Evolutionary conservation across 345 rosid genomes (phyloP), one percentile per base, ranked within the genome.

Genomic region (Capsella bursapastoris): DNA sequence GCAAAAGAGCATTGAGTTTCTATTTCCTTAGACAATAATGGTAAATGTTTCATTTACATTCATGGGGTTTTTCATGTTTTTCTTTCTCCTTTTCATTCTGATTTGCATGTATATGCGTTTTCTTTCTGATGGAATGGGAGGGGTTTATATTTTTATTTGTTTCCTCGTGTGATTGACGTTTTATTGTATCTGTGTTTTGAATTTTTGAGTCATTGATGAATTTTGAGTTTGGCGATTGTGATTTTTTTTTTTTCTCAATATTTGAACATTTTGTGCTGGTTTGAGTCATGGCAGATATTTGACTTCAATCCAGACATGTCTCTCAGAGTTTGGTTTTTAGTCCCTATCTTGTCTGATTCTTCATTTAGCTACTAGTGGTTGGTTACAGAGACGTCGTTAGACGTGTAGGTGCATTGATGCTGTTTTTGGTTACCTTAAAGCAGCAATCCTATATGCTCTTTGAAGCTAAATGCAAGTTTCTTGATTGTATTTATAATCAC

Each of bases 21-120:
- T 75, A 7, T 59, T 32, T 60, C 72, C 68, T 60, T 63, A 53
- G 53, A 62, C 79, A 70, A 22, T 43, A 28, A 76, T 76, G 80
- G 80, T 76, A 70, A 55, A 6, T 22, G 34, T 48, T 74, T 66
- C 35, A 4, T 37, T 11, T 41, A 3, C 44, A 44, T 61, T 65
- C 64, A 68, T 60, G 79, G 79, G 62, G 45, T 40, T 40, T 74
- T 65, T 2, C 2, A 28, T 28, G 35, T 48, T 16, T 16, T 9
- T 8, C 1, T 41, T 7, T 47, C 2, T 47, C 2, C 25, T 22
- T 22, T 22, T 22, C 2, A 22, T 22, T 64, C 35, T 74, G 59
- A 63, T 69, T 22, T 55, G 64, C 70, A 55, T 61, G 28, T 2
- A 3, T 6, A 8, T 55, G 65, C 25, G 64, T 72, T 47, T 37